phyloP scores from a whole-genome alignment of 306 rosid genomes.

The Casuarina glauca region DNA sequence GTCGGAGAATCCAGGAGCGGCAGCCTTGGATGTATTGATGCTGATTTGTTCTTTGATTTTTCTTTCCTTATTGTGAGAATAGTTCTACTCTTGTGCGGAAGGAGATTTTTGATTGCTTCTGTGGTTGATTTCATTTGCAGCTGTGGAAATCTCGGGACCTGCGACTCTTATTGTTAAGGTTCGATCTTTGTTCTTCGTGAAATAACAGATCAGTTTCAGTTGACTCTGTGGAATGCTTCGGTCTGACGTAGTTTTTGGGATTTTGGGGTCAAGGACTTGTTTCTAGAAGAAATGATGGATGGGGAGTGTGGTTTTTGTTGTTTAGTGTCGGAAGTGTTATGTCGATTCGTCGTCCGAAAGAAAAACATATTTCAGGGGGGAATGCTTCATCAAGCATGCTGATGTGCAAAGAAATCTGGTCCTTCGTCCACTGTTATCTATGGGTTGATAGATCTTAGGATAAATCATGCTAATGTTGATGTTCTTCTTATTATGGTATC shows the following conservation, averaged over 20 bases:
- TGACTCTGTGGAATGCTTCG: background rate
- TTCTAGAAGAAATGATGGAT: background rate
- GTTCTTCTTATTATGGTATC: slow-evolving; percentile 16
- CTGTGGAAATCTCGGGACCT: background rate
- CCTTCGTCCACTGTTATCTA: background rate
- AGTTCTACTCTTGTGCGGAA: background rate
- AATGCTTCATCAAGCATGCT: background rate
- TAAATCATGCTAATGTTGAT: background rate
- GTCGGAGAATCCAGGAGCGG: background rate
- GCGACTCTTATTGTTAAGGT: background rate
- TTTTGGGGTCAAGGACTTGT: background rate
- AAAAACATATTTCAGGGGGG: background rate
- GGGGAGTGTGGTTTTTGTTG: background rate
- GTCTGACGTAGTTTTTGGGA: background rate
- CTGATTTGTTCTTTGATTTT: background rate
- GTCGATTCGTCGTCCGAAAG: background rate
- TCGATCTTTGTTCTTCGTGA: background rate
- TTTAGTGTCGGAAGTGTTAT: background rate
- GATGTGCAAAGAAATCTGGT: background rate
- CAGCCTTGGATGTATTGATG: background rate
- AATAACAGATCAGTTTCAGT: background rate
- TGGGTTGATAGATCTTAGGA: too few species aligned
- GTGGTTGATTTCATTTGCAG: slow-evolving; percentile 8
- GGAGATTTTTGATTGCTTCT: background rate
- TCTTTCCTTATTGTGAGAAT: background rate